phyloP scores from a whole-genome alignment of 1,284 basidiomycete genomes.

The Marasmius tenuissimus region DNA sequence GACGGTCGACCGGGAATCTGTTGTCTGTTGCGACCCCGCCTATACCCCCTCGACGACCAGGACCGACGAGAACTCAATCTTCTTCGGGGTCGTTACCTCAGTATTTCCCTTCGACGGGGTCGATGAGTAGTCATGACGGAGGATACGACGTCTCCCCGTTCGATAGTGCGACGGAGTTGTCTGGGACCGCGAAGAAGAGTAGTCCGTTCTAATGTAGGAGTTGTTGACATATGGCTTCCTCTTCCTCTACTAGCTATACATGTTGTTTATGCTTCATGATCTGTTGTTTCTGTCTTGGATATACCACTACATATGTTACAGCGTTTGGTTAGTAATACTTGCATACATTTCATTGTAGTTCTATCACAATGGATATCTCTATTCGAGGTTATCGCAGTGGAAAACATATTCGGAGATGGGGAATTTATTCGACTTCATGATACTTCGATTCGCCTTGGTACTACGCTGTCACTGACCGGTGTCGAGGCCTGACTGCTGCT shows the following conservation, averaged over 20 bases:
- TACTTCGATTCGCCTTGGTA: too few relatives aligned
- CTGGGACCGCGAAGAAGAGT: neutral
- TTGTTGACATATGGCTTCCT: neutral
- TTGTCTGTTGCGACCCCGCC: slow-evolving; percentile 23
- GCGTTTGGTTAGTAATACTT: too few relatives aligned
- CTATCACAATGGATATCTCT: too few relatives aligned
- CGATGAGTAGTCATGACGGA: slow-evolving; percentile 25
- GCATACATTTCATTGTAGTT: too few relatives aligned
- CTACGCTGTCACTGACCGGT: too few relatives aligned
- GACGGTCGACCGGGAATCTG: slow-evolving; percentile 27
- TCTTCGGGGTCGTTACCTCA: slow-evolving; percentile 14
- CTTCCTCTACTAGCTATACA: neutral
- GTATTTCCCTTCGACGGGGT: slow-evolving; percentile 22
- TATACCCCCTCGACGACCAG: slow-evolving; percentile 23
- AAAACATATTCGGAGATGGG: too few relatives aligned
- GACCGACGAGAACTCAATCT: slow-evolving; percentile 10
- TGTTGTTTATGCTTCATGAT: neutral
- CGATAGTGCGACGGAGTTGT: slow-evolving; percentile 40
- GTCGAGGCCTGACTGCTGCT: too few relatives aligned
- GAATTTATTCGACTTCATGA: too few relatives aligned
- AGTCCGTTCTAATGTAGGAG: neutral
- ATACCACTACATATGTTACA: too few relatives aligned
- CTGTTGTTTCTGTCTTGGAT: too few relatives aligned
- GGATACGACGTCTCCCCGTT: slow-evolving; percentile 49
- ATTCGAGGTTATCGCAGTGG: too few relatives aligned